Evolutionary conservation across 805 yeast species (phyloP).

Genomic region (Cyberlindnera nakhonratchasimensis): DNA sequence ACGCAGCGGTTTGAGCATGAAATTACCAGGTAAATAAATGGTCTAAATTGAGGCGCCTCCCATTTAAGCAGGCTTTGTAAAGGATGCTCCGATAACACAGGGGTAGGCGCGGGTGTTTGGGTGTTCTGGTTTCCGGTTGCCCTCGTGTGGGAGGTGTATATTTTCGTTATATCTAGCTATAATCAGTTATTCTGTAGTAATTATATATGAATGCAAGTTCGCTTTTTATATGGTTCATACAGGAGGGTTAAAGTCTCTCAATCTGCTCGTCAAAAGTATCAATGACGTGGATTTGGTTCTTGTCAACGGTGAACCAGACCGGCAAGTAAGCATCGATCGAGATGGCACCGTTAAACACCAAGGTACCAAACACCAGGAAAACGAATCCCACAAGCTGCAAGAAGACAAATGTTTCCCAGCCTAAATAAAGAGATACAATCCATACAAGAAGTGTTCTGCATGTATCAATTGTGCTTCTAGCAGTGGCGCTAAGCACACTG

Average conservation of each 20-base stretch:
- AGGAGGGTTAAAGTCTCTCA: constrained; percentile 30
- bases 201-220: not conserved
- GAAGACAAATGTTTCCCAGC: constrained; percentile 70
- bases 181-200: too few relatives aligned
- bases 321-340: constrained; percentile 53
- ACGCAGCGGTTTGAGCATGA: constrained; percentile 13
- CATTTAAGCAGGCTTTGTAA: too few relatives aligned
- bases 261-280: constrained; percentile 41
- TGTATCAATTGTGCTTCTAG: constrained; percentile 76
- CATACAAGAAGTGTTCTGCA: constrained; percentile 74
- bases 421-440: constrained; percentile 62
- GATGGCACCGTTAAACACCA: constrained; percentile 69
- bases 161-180: too few relatives aligned
- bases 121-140: too few relatives aligned
- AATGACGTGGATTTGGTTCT: constrained; percentile 27
- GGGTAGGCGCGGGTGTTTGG: too few relatives aligned
- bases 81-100: constrained; percentile 7
- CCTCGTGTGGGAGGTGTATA: not conserved
- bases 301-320: constrained; percentile 36
- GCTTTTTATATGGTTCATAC: not conserved
- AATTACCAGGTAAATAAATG: too few relatives aligned
- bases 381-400: constrained; percentile 64
- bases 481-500: constrained; percentile 62
- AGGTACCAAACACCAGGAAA: constrained; percentile 64
- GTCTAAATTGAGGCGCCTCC: too few relatives aligned